phyloP scores from a whole-genome alignment of 805 yeast species.

The Ogataea nitratoaversa region DNA sequence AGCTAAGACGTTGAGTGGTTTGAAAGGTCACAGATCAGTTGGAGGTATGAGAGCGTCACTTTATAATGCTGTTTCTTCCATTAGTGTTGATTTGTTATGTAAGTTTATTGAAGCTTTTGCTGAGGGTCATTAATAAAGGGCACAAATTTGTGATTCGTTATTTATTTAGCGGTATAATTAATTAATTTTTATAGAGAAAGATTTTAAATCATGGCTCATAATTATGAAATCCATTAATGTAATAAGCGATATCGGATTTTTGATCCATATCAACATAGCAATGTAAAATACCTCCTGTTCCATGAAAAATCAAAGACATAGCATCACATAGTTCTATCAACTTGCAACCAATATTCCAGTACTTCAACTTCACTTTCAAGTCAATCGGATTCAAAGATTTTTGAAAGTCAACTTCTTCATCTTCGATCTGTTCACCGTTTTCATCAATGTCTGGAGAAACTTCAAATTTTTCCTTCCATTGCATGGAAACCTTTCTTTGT shows the following conservation, averaged over 20 bases:
- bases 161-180: neutral
- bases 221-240: slow-evolving; percentile 38
- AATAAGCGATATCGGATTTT: slow-evolving; percentile 62
- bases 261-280: slow-evolving; percentile 63
- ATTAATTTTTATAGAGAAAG: neutral
- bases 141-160: neutral
- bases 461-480: slow-evolving; percentile 55
- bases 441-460: slow-evolving; percentile 31
- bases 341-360: slow-evolving; percentile 65
- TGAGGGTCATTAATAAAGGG: slow-evolving; percentile 24
- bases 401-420: slow-evolving; percentile 7
- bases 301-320: slow-evolving; percentile 49
- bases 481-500: slow-evolving; percentile 47
- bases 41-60: slow-evolving; percentile 95
- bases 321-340: slow-evolving; percentile 59
- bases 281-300: slow-evolving; percentile 56
- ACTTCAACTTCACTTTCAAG: slow-evolving; percentile 51
- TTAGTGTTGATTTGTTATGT: slow-evolving; percentile 54
- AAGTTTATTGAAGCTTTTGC: slow-evolving; percentile 61
- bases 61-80: slow-evolving; percentile 77
- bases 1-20: slow-evolving; percentile 60
- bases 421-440: slow-evolving; percentile 16
- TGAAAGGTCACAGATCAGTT: slow-evolving; percentile 94
- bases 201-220: slow-evolving; percentile 1
- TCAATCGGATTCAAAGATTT: slow-evolving; percentile 33